Evolutionary conservation across 441 rosid genomes (phyloP).

Genomic region (Pelargonium citronellum): DNA sequence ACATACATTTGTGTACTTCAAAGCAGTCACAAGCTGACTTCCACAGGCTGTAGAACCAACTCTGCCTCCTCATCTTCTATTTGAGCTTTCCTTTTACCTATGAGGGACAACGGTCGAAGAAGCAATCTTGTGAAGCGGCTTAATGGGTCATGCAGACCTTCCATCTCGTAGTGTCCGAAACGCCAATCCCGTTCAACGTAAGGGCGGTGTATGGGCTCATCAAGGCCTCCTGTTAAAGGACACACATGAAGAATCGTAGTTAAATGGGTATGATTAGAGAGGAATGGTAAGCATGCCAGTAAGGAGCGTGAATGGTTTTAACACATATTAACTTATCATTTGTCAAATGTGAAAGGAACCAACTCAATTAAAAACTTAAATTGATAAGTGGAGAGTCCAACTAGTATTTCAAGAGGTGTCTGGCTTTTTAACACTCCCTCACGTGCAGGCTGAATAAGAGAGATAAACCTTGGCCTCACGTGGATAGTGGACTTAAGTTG

Average conservation of each 20-base stretch:
- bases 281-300: no score
- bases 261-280: no score
- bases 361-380: no score
- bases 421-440: no score
- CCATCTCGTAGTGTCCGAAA: slow-evolving; percentile 93
- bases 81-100: slow-evolving; percentile 36
- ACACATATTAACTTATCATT: no score
- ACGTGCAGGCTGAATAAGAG: no score
- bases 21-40: slow-evolving; percentile 21
- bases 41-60: slow-evolving; percentile 42
- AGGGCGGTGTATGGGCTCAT: slow-evolving; percentile 57
- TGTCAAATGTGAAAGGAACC: no score
- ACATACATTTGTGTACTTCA: neutral
- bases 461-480: no score
- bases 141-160: slow-evolving; percentile 87
- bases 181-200: slow-evolving; percentile 76
- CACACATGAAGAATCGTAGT: neutral
- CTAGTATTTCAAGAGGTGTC: no score
- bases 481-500: no score
- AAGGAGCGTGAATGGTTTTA: no score
- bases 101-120: slow-evolving; percentile 37
- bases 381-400: no score
- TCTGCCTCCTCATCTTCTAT: slow-evolving; percentile 31
- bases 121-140: slow-evolving; percentile 52
- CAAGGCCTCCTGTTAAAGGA: slow-evolving; percentile 68